phyloP scores from a whole-genome alignment of 805 yeast species.

The Saccharomycopsis fermentans region DNA sequence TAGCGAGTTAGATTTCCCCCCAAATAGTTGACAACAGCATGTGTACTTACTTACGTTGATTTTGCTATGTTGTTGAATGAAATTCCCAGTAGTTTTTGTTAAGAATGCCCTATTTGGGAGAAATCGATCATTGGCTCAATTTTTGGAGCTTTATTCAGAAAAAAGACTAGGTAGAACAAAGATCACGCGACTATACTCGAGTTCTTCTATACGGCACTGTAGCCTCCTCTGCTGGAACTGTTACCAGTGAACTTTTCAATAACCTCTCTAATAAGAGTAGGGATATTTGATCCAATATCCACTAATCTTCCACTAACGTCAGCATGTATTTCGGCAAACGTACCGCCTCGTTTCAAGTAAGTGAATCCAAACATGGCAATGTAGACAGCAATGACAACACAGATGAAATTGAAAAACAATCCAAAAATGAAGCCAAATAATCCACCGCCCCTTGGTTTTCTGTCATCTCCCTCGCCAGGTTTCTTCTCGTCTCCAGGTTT shows the following conservation, averaged over 20 bases:
- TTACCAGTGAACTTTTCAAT: conserved; percentile 56
- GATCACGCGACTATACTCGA: neutral
- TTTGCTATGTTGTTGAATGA: too few relatives aligned
- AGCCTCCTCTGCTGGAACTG: conserved; percentile 57
- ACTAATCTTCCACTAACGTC: conserved; percentile 63
- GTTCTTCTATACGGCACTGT: conserved; percentile 66
- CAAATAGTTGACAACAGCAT: too few relatives aligned
- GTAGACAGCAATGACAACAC: conserved; percentile 60
- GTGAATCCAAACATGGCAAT: conserved; percentile 69
- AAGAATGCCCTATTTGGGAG: too few relatives aligned
- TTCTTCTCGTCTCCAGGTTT: conserved; percentile 19
- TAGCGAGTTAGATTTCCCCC: too few relatives aligned
- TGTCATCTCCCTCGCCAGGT: conserved; percentile 23
- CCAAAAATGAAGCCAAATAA: conserved; percentile 50
- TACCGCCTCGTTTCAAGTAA: conserved; percentile 58
- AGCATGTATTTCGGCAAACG: conserved; percentile 60
- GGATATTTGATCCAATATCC: conserved; percentile 48
- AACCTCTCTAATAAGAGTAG: conserved; percentile 59
- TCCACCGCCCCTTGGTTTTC: conserved; percentile 23
- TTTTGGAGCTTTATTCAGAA: neutral
- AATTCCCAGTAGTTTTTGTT: too few relatives aligned
- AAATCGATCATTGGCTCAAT: neutral
- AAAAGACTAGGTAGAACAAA: neutral
- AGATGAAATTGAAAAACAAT: conserved; percentile 66
- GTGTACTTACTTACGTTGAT: too few relatives aligned